Evolutionary conservation across 208 protist genomes (phyloP), one percentile per base, ranked within the genome.

Genomic region (Vickermania ingenoplastis): DNA sequence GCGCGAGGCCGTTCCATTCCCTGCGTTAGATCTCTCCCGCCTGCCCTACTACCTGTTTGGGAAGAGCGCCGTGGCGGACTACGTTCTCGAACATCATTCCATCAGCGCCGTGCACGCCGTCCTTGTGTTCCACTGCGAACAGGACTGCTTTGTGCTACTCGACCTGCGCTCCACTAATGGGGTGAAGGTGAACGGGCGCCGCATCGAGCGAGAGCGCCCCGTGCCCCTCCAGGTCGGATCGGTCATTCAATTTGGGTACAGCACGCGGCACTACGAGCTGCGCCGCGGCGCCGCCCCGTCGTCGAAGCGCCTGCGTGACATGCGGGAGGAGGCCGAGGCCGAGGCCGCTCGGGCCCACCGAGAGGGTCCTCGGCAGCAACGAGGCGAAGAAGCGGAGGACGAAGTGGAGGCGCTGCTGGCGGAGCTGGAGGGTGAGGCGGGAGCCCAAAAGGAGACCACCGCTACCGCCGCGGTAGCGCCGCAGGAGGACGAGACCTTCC

Each of bases 1-100:
- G n/a, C 83, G 87, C 45, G 75, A 73, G 24, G 76, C 75, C 13
- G 30, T 63, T 2, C 45, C 63, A 3, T 69, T 79, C 21, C 75
- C 87, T 3, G 66, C 87, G 2, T 69, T 94, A 1, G 77, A 71
- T 2, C 65, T 94, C 1, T 67, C 85, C 41, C 73, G 84, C 23
- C 90, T 86, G 62, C 82, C 91, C 0, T 95, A 84, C 71, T 96
- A 96, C 51, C 77, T 96, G 4, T 77, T 96, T 49, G 91, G 91
- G 30, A 71, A 79, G 61, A 91, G 62, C 69, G 4, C 56, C 7
- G 75, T 86, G 24, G 91, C 83, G 59, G 91, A 96, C 70, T 92
- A 91, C 72, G 69, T 80, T n/a, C 67, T 94, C 31, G 77, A 92
- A 55, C 91, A 96, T 73, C 78, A 79, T 0, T 93, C 87, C 1